phyloP scores from a whole-genome alignment of 176 grass and related monocot species.

The Zizania latifolia region DNA sequence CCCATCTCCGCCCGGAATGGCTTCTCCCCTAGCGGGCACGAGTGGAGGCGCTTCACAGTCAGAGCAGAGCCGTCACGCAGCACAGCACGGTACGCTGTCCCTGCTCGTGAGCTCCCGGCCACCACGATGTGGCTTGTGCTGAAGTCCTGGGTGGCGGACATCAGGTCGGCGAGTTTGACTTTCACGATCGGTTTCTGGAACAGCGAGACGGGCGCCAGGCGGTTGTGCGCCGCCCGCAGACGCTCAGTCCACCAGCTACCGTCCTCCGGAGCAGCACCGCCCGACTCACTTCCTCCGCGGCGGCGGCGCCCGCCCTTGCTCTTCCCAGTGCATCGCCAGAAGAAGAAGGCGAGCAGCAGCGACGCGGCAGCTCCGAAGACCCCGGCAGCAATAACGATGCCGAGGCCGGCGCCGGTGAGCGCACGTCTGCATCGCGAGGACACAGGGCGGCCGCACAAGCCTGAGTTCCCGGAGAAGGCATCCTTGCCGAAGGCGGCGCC shows the following conservation, averaged over 20 bases:
- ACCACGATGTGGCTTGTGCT: slow-evolving; percentile 70
- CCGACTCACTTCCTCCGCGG: slow-evolving; percentile 4
- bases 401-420: slow-evolving; percentile 33
- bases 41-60: slow-evolving; percentile 90
- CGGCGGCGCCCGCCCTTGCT: slow-evolving; percentile 27
- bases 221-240: slow-evolving; percentile 63
- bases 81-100: slow-evolving; percentile 76
- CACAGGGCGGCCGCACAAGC: slow-evolving; percentile 62
- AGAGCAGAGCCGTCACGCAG: slow-evolving; percentile 77
- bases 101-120: slow-evolving; percentile 72
- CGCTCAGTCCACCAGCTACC: slow-evolving; percentile 86
- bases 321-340: slow-evolving; percentile 69
- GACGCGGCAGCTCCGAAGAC: slow-evolving; percentile 75
- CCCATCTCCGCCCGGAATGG: slow-evolving; percentile 71
- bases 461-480: slow-evolving; percentile 46
- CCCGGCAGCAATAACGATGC: slow-evolving; percentile 74
- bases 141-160: slow-evolving; percentile 77
- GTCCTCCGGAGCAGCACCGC: slow-evolving; percentile 35
- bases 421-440: slow-evolving; percentile 37
- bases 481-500: slow-evolving; percentile 32
- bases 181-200: slow-evolving; percentile 99
- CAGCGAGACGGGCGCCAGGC: slow-evolving; percentile 65
- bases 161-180: slow-evolving; percentile 89
- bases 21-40: slow-evolving; percentile 85
- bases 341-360: slow-evolving; percentile 64